Percentiles rank a stretch among this genome's conserved stretches.
Conservation (phyloP, 2,329 filamentous ascomycete genomes). For the Claviceps digitariae region DNA sequence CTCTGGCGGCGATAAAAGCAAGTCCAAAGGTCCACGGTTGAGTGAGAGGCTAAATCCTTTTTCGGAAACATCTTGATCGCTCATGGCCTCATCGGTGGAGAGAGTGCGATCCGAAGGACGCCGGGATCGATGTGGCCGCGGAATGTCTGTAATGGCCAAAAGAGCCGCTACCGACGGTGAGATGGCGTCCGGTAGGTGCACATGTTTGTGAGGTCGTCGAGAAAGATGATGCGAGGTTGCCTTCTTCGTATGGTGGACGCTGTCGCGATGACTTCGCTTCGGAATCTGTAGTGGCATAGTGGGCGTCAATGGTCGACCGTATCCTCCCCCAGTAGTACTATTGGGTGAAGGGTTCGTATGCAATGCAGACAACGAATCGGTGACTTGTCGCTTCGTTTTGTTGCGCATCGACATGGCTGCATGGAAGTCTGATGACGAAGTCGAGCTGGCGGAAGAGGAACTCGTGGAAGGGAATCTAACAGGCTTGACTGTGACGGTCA, state of each 20-base stretch:
- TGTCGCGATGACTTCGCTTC: slow-evolving; percentile 25
- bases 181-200: slow-evolving; percentile 39
- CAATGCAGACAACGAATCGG: slow-evolving; percentile 12
- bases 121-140: slow-evolving; percentile 23
- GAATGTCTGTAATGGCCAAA: slow-evolving; percentile 49
- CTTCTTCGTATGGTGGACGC: slow-evolving; percentile 22
- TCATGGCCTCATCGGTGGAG: slow-evolving; percentile 43
- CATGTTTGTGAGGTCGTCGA: slow-evolving; percentile 23
- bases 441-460: slow-evolving; percentile 4
- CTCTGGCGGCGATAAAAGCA: slow-evolving; percentile 48
- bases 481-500: slow-evolving; percentile 1
- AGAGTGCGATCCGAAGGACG: slow-evolving; percentile 19
- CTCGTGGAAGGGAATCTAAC: background rate
- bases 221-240: slow-evolving; percentile 25
- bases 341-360: slow-evolving; percentile 10
- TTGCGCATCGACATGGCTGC: slow-evolving; percentile 21
- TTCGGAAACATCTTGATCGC: slow-evolving; percentile 39
- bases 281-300: slow-evolving; percentile 45
- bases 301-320: slow-evolving; percentile 19
- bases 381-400: slow-evolving; percentile 17
- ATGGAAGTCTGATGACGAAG: slow-evolving; percentile 12
- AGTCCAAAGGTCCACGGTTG: slow-evolving; percentile 41
- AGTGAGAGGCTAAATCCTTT: slow-evolving; percentile 44
- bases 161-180: slow-evolving; percentile 47
- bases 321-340: slow-evolving; percentile 15